Evolutionary conservation across 345 rosid genomes (phyloP).

Genomic region (Syzygium oleosum): DNA sequence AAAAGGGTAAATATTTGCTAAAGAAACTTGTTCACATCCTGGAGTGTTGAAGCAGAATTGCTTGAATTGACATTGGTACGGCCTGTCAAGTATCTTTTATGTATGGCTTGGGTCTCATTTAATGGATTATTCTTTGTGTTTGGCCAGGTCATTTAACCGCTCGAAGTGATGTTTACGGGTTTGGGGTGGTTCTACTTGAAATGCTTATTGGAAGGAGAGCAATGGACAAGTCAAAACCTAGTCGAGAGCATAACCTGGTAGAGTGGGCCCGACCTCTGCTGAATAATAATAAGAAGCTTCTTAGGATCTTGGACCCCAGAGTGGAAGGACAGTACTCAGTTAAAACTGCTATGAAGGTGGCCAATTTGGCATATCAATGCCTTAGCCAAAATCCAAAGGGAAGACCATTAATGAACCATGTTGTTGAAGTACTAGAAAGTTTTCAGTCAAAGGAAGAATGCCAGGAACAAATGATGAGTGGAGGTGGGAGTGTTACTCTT

Average conservation of each 20-base stretch:
- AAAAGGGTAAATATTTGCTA: not conserved
- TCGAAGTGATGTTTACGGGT: conserved; percentile 92
- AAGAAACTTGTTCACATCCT: not conserved
- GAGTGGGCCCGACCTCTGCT: conserved; percentile 95
- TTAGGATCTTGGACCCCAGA: conserved; percentile 83
- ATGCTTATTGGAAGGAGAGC: conserved; percentile 94
- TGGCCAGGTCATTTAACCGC: conserved; percentile 89
- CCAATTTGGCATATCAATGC: conserved; percentile 73
- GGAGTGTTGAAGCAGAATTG: not conserved
- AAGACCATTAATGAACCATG: conserved; percentile 77
- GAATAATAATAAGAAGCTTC: conserved; percentile 76
- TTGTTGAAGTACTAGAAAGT: conserved; percentile 66
- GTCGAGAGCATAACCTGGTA: conserved; percentile 86
- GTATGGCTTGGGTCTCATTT: not conserved
- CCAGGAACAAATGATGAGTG: conserved; percentile 32
- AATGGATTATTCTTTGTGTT: not conserved
- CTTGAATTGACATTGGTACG: not conserved
- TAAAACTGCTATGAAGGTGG: conserved; percentile 61
- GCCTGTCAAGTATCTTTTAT: not conserved
- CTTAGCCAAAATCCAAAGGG: conserved; percentile 94
- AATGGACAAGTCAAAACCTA: conserved; percentile 84
- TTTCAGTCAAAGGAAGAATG: conserved; percentile 26
- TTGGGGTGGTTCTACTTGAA: conserved; percentile 92
- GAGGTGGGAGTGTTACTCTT: conserved; percentile 31
- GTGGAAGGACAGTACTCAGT: conserved; percentile 78